Evolutionary conservation across 208 protist genomes (phyloP).

Genomic region (Acanthamoeba culbertsoni): DNA sequence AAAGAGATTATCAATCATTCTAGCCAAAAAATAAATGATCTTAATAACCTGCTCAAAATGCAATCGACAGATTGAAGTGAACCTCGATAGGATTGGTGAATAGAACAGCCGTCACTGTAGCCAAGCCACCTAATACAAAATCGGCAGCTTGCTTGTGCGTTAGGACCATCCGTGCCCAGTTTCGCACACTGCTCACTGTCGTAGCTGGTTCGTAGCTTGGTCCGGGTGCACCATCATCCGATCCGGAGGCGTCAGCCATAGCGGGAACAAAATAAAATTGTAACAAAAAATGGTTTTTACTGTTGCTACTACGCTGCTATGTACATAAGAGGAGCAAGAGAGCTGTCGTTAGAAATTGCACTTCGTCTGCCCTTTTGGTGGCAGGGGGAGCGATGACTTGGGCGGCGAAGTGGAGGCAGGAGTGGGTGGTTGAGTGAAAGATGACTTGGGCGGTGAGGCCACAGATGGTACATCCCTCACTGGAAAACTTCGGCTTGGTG

Average conservation of each 20-base stretch:
- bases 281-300: neutral
- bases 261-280: neutral
- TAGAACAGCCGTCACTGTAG: conserved; percentile 30
- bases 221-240: neutral
- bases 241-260: neutral
- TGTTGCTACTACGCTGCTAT: too few species aligned
- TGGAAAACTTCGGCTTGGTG: neutral
- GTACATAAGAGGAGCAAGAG: too few species aligned
- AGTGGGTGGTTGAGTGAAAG: neutral
- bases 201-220: neutral
- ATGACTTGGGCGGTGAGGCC: neutral
- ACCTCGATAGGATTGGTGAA: conserved; percentile 61
- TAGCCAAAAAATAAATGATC: neutral
- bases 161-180: neutral
- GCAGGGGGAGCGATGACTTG: neutral
- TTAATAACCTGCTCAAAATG: neutral
- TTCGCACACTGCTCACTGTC: neutral
- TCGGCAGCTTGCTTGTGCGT: neutral
- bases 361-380: neutral
- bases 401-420: neutral
- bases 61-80: neutral
- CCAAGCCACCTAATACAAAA: neutral
- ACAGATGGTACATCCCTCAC: too few species aligned
- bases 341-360: neutral
- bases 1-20: neutral